Conservation (phyloP, 106 monocot genomes). For the Alisma plantagoaquatica region DNA sequence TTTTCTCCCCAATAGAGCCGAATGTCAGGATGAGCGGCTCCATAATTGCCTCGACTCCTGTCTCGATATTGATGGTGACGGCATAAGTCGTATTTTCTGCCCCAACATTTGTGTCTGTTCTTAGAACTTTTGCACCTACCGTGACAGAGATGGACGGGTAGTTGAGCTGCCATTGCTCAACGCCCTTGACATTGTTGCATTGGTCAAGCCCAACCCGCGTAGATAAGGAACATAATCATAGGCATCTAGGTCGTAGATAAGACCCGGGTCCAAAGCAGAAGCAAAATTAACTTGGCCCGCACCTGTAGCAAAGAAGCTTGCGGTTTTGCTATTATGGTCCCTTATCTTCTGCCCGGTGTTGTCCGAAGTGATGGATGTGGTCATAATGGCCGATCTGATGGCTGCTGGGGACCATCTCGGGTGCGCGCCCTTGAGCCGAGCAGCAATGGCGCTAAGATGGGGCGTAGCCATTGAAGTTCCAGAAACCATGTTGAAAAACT, state of each 20-base stretch:
- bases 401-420: not conserved
- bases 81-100: too few relatives aligned
- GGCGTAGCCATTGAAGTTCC: conserved; percentile 26
- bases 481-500: conserved; percentile 84
- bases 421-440: conserved; percentile 15
- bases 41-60: too few relatives aligned
- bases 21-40: too few relatives aligned
- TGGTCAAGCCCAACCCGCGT: conserved; percentile 50
- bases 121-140: too few relatives aligned
- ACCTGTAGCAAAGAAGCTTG: not conserved
- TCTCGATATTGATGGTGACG: too few relatives aligned
- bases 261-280: conserved; percentile 62
- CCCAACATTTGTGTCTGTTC: too few relatives aligned
- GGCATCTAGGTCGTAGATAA: conserved; percentile 48
- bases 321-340: too few relatives aligned
- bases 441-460: conserved; percentile 19
- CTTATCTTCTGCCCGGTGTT: not conserved
- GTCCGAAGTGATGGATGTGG: not conserved
- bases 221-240: conserved; percentile 69
- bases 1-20: too few relatives aligned
- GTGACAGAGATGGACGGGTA: not conserved
- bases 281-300: conserved; percentile 9
- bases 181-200: not conserved
- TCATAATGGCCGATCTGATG: not conserved
- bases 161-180: too few relatives aligned